Base-by-base conservation (phyloP, 805 yeast genomes). In the Cyberlindnera maritima region DNA sequence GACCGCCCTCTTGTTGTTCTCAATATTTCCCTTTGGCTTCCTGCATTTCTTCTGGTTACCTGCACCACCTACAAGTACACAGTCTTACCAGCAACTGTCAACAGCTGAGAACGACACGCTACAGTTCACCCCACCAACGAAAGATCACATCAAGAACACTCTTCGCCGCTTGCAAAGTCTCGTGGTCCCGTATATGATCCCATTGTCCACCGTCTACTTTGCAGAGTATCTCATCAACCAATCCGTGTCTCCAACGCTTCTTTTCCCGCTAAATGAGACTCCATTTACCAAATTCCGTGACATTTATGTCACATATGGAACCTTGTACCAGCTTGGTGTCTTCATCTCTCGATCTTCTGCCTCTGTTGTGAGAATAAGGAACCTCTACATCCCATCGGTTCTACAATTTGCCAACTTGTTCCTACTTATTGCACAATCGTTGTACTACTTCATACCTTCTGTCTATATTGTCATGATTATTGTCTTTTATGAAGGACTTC, bases 141-240 rank as follows among this genome's bases (percentile, higher is more conserved):
- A 40, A 13, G 8, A 14, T 3, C 48, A 48, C 28, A 15, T 52
- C 19, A 14, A 15, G 11, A 9, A 13, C 10, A 51, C 55, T 4
- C 7, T 48, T 6, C 8, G 23, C 2, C 32, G 62, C 31, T 55
- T 85, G 12, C 62, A 58, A 48, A 76, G 76, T 5, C 66, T 83
- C 20, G 41, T 83, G 2, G 39, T 67, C 2, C 90, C 90, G 0
- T 92, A 77, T 59, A 90, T 92, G 92, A 40, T 88, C 2, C 98
- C 99, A 0, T 68, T 92, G 32, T 74, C 85, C 48, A 65, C 90
- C 0, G 99, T 92, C 1, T 94, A 92, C 64, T 68, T 88, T 19
- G 80, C 88, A 4, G 98, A 92, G 60, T 92, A 92, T 61, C 71
- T 83, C 19, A 92, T 92, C 49, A 92, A 92, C 62, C 98, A 92